Conservation (phyloP, 2,329 filamentous ascomycete species). For the Blastomyces parvus region DNA sequence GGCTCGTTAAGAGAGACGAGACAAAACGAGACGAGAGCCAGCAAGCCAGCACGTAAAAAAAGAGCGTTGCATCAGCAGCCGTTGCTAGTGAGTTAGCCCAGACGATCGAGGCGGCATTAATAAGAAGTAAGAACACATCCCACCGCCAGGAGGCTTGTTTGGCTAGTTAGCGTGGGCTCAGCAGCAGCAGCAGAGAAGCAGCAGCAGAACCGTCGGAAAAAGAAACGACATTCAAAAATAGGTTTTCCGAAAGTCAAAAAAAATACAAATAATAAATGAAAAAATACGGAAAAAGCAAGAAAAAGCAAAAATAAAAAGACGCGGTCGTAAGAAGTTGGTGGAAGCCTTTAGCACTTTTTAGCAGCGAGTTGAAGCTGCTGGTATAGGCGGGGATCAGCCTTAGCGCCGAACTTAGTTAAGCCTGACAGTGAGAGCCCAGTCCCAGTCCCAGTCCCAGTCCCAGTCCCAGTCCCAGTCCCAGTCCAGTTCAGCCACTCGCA, state of each 20-base stretch:
- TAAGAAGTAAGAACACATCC: background rate
- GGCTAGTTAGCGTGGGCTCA: background rate
- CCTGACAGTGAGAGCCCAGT: too few species aligned
- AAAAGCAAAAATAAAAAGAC: background rate
- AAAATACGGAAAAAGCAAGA: background rate
- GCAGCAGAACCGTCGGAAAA: background rate
- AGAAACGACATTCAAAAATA: background rate
- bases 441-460: too few species aligned
- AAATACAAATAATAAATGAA: background rate
- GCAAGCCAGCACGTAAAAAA: background rate
- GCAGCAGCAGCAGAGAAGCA: background rate
- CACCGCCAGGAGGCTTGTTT: background rate
- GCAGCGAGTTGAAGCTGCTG: background rate
- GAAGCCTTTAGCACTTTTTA: background rate
- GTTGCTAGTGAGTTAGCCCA: background rate
- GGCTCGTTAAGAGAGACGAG: background rate
- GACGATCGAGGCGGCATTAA: background rate
- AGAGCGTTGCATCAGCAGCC: slow-evolving; percentile 1
- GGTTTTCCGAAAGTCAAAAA: background rate
- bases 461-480: too few species aligned
- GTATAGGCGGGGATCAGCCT: slow-evolving; percentile 1
- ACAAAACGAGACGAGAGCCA: too few species aligned
- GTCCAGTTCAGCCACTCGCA: background rate
- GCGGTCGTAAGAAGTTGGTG: background rate
- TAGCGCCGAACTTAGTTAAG: slow-evolving; percentile 1